Percentiles rank a stretch among this genome's conserved stretches.
Conservation (phyloP, 139 green algal species). For the Coelastrella sp. region DNA sequence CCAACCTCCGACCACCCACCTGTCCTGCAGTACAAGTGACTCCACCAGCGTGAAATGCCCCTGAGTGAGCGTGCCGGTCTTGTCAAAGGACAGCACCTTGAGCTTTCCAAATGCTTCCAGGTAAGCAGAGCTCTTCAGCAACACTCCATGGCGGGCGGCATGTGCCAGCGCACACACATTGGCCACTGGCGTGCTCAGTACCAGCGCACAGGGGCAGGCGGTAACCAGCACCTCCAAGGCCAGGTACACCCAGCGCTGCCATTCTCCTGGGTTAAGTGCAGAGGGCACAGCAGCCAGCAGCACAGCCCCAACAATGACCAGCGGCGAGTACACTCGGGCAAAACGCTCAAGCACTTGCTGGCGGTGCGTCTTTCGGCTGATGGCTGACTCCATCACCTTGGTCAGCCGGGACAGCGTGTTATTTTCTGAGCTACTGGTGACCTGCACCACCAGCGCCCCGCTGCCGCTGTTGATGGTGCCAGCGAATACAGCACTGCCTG, state of each 20-base stretch:
- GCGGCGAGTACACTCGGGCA: slow-evolving; percentile 74
- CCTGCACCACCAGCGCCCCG: slow-evolving; percentile 58
- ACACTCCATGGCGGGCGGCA: slow-evolving; percentile 63
- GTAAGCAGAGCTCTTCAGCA: slow-evolving; percentile 76
- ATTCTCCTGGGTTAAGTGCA: slow-evolving; percentile 22
- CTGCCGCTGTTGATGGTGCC: slow-evolving; percentile 71
- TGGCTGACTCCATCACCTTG: slow-evolving; percentile 73
- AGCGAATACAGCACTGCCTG: slow-evolving; percentile 58
- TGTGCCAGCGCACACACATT: slow-evolving; percentile 62
- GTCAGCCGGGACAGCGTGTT: slow-evolving; percentile 75
- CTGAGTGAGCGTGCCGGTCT: slow-evolving; percentile 85
- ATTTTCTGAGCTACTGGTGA: slow-evolving; percentile 60
- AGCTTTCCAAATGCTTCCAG: slow-evolving; percentile 76
- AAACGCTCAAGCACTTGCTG: slow-evolving; percentile 64
- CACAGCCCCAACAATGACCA: slow-evolving; percentile 68
- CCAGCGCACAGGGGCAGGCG: slow-evolving; percentile 88
- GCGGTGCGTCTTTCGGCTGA: slow-evolving; percentile 49
- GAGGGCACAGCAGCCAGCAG: slow-evolving; percentile 73
- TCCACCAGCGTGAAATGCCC: no score
- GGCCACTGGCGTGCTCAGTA: slow-evolving; percentile 80
- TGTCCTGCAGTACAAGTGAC: no score
- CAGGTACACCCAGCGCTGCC: slow-evolving; percentile 71
- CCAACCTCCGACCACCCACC: no score
- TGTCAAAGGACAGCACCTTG: slow-evolving; percentile 75
- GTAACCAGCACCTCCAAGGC: slow-evolving; percentile 80